Percentiles rank a stretch among this genome's conserved stretches.
These are phyloP conservation scores for Balansia obtecta DNA, from an alignment of 2,329 filamentous ascomycete species.

Conservation along the genomic window DNA sequence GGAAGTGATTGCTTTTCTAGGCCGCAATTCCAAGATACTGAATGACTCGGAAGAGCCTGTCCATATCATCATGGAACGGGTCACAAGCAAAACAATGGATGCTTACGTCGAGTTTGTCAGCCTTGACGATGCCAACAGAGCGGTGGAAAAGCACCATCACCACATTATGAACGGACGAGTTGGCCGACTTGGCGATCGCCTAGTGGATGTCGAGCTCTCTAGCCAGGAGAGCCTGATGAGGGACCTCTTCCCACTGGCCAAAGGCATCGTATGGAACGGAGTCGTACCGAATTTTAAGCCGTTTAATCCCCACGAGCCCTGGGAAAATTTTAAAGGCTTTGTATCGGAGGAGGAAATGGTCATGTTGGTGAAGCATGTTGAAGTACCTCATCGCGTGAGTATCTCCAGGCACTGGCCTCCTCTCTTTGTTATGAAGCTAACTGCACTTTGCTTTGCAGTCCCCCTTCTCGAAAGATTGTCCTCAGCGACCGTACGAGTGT, in stretches of 20 bases:
- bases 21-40: constrained; percentile 42
- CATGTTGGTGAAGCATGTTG: constrained; percentile 51
- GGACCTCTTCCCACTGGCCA: constrained; percentile 47
- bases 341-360: constrained; percentile 49
- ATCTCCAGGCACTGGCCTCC: neutral
- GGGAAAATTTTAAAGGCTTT: constrained; percentile 47
- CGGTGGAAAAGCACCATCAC: constrained; percentile 35
- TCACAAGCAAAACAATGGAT: constrained; percentile 49
- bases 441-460: constrained; percentile 27
- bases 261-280: constrained; percentile 43
- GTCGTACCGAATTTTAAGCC: constrained; percentile 27
- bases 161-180: constrained; percentile 26
- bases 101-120: constrained; percentile 46
- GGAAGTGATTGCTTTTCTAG: constrained; percentile 47
- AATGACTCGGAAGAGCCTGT: constrained; percentile 42
- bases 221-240: constrained; percentile 45
- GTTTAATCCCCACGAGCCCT: constrained; percentile 25
- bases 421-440: neutral
- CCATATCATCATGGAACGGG: constrained; percentile 54
- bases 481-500: constrained; percentile 53
- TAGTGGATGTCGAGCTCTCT: constrained; percentile 43
- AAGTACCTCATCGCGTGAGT: constrained; percentile 49
- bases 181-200: constrained; percentile 42
- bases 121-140: constrained; percentile 38
- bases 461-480: constrained; percentile 46